phyloP scores from a whole-genome alignment of 495 filamentous ascomycete species.

The Paragyromitra xinjiangensis region DNA sequence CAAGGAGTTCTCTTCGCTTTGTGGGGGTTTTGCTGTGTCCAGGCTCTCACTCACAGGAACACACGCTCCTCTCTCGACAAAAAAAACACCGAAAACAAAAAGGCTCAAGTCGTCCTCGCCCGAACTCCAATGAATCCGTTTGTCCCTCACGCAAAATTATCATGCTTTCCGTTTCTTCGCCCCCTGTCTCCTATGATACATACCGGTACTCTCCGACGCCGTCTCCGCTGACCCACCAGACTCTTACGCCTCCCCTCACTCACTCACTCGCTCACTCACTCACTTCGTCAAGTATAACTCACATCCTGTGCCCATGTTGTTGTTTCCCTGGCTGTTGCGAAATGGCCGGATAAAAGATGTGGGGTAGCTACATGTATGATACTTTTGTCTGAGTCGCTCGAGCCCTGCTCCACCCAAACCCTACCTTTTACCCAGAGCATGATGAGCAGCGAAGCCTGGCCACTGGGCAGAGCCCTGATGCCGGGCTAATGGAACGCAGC shows the following conservation, averaged over 20 bases:
- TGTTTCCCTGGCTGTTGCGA: constrained; percentile 28
- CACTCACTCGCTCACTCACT: not conserved
- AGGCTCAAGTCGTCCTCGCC: constrained; percentile 28
- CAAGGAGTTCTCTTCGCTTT: constrained; percentile 44
- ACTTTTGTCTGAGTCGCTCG: constrained; percentile 40
- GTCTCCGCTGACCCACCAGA: constrained; percentile 33
- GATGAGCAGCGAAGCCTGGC: constrained; percentile 48
- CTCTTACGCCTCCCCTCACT: constrained; percentile 21
- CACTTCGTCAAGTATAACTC: constrained; percentile 33
- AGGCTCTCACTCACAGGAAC: constrained; percentile 18
- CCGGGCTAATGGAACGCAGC: constrained; percentile 53
- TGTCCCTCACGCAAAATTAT: constrained; percentile 35
- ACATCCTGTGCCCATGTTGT: constrained; percentile 19
- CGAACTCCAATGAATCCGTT: constrained; percentile 38
- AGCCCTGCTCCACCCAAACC: constrained; percentile 41
- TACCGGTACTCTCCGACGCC: constrained; percentile 39
- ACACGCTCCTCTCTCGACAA: not conserved
- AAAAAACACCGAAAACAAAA: constrained; percentile 28
- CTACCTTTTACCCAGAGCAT: constrained; percentile 51
- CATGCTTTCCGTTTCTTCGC: constrained; percentile 20
- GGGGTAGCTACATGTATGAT: constrained; percentile 37
- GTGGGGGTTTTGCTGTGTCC: constrained; percentile 44
- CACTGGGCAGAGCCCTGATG: constrained; percentile 36
- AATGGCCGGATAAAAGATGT: constrained; percentile 54
- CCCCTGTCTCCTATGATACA: constrained; percentile 34